phyloP scores from a whole-genome alignment of 345 rosid genomes.

The Populus deltoides region DNA sequence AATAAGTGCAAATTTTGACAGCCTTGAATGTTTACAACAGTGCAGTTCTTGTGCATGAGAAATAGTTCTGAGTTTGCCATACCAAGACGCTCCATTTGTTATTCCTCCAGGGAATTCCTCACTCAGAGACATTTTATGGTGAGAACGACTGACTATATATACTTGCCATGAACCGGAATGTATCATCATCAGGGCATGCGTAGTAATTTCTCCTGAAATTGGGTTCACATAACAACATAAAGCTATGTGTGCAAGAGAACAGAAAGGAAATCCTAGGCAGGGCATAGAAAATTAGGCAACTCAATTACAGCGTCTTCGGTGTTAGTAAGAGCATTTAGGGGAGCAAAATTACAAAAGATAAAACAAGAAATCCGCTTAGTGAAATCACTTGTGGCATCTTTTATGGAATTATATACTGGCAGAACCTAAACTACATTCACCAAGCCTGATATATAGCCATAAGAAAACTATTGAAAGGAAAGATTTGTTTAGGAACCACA shows the following conservation, averaged over 20 bases:
- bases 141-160: constrained; percentile 63
- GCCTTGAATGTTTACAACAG: neutral
- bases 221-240: constrained; percentile 5
- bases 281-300: constrained; percentile 2
- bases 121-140: constrained; percentile 89
- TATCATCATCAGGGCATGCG: constrained; percentile 84
- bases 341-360: neutral
- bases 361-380: constrained; percentile 5
- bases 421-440: neutral
- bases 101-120: constrained; percentile 85
- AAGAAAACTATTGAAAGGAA: neutral
- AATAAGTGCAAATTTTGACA: neutral
- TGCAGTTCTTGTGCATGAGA: neutral
- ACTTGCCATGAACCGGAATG: constrained; percentile 76
- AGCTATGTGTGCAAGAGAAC: constrained; percentile 1
- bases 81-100: constrained; percentile 95
- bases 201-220: constrained; percentile 74
- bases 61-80: constrained; percentile 10
- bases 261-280: constrained; percentile 5
- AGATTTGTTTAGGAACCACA: constrained; percentile 1
- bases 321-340: neutral
- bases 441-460: neutral
- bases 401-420: neutral
- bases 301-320: neutral
- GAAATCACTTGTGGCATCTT: constrained; percentile 6